These are phyloP conservation scores for Fonsecaea erecta DNA, from an alignment of 2,329 filamentous ascomycete species.

Conservation along the genomic window DNA sequence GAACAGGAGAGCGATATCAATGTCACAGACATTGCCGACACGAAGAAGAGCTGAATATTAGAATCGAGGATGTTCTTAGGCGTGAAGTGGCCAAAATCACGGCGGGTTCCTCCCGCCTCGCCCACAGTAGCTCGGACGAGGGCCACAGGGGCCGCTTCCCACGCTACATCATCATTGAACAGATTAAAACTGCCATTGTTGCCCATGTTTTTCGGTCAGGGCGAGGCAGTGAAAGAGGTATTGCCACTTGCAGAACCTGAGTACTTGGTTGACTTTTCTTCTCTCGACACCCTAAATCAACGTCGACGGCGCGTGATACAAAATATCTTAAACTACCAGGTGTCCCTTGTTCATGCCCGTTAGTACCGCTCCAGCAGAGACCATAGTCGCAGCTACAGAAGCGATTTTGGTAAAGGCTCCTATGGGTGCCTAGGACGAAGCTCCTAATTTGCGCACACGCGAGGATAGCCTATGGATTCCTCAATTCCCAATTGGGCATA, in stretches of 20 bases:
- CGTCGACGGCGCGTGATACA: background rate
- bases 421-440: background rate
- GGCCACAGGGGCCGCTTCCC: background rate
- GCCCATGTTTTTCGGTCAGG: background rate
- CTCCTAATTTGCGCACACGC: background rate
- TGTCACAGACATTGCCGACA: background rate
- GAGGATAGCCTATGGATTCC: background rate
- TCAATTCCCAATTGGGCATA: background rate
- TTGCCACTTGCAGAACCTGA: constrained; percentile 4
- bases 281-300: background rate
- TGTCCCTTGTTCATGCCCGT: constrained; percentile 7
- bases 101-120: background rate
- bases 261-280: constrained; percentile 1
- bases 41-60: background rate
- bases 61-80: background rate
- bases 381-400: background rate
- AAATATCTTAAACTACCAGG: constrained; percentile 9
- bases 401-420: constrained; percentile 4
- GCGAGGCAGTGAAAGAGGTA: background rate
- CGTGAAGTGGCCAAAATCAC: constrained; percentile 1
- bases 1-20: background rate
- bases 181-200: background rate
- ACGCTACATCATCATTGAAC: background rate
- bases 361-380: background rate
- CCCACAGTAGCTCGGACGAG: background rate